Evolutionary conservation across 768 basidiomycete species (phyloP).

Genomic region (Podaxis carcinomalis): DNA sequence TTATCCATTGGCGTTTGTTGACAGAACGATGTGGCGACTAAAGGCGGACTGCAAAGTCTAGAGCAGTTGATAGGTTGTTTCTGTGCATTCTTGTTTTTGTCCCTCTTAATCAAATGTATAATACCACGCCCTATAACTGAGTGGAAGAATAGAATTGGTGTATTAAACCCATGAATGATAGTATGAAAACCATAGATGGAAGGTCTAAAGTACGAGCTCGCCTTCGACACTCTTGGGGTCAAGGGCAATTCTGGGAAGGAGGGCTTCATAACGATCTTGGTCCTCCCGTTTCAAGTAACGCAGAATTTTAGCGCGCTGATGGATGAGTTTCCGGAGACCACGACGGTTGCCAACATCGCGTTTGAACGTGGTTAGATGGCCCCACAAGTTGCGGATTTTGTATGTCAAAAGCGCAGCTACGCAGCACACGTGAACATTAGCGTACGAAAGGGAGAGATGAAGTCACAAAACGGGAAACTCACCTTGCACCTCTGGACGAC

Average conservation of each 20-base stretch:
- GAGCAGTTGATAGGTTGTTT: background rate
- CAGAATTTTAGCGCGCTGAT: constrained; percentile 79
- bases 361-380: constrained; percentile 62
- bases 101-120: background rate
- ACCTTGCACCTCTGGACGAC: constrained; percentile 91
- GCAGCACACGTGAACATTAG: background rate
- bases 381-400: constrained; percentile 79
- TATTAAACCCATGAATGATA: background rate
- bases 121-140: background rate
- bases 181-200: background rate
- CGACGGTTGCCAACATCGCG: constrained; percentile 77
- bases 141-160: background rate
- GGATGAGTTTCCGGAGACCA: constrained; percentile 72
- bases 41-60: background rate
- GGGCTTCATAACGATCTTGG: constrained; percentile 65
- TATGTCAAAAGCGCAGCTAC: constrained; percentile 84
- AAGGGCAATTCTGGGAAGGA: constrained; percentile 72
- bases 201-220: constrained; percentile 67
- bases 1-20: background rate
- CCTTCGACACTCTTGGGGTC: constrained; percentile 84
- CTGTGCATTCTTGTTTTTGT: background rate
- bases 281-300: constrained; percentile 68
- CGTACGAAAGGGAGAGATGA: background rate
- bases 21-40: background rate
- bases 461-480: constrained; percentile 18